Evolutionary conservation across 106 monocot genomes (phyloP), one percentile per base, ranked within the genome.

Genomic region (Triglochin maritima): DNA sequence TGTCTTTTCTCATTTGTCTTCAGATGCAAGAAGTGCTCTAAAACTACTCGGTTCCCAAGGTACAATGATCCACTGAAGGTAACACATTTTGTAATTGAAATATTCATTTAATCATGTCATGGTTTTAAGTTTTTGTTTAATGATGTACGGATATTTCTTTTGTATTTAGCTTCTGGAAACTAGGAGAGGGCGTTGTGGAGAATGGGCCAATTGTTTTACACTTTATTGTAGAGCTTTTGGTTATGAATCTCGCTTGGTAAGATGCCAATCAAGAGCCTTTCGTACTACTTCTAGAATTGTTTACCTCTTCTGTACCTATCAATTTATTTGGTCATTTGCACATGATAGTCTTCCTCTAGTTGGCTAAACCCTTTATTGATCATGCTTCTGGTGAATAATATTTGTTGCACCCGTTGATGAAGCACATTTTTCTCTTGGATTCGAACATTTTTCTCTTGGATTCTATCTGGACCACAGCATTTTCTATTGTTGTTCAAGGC

Each of bases 201-300:
- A 90, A 71, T 96, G 95, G 95, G 95, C 95, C 59, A 96, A 96
- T 74, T 96, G 95, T 77, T 96, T 96, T 67, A 96, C 95, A 41
- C 78, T 88, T 15, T 96, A 90, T 66, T 87, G 90, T 72, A 82
- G 95, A 74, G 81, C 87, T 79, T 95, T 96, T 72, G 85, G 87
- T 56, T 96, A 85, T 80, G 85, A 86, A 63, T 57, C 95, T 74
- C 90, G 90, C 53, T 62, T 96, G 87, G 95, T 90, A 64, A 81
- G 85, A 83, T 46, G 45, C 42, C 54, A 47, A 46, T 44, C n/a
- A 43, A 7, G 9, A 8, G 6, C n/a, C 54, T 11, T 9, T 49
- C 11, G 51, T 50, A 9, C 41, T 60, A 8, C 3, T 61, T 50
- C 8, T 70, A 12, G 10, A 5, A 46, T 70, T 62, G 29, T n/a